Conservation (phyloP, 192 early-diverging fungal genomes). For the Obelidium mucronatum region DNA sequence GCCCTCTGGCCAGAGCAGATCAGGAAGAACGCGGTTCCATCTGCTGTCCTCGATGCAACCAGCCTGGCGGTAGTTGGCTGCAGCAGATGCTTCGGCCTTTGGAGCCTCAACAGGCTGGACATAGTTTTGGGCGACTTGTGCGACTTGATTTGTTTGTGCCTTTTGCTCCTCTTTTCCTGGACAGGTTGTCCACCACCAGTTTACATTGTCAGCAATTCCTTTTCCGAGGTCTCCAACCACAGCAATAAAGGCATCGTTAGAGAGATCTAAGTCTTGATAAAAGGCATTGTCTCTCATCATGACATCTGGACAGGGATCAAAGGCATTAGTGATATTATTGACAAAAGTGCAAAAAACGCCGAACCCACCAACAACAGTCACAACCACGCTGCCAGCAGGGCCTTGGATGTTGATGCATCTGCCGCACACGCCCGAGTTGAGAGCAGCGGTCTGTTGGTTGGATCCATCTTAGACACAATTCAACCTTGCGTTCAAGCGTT, state of each 20-base stretch:
- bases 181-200: not conserved
- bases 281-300: not conserved
- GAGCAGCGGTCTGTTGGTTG: not conserved
- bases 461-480: not conserved
- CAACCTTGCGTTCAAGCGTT: not conserved
- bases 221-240: not conserved
- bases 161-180: not conserved
- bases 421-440: not conserved
- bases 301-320: too few relatives aligned
- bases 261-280: not conserved
- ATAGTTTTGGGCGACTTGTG: not conserved
- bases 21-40: too few relatives aligned
- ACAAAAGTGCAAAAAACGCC: too few relatives aligned
- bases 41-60: not conserved
- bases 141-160: not conserved
- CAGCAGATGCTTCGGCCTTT: not conserved
- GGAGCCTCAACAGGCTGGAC: not conserved
- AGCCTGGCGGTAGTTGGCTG: not conserved
- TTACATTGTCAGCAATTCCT: not conserved
- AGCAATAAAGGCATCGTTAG: not conserved
- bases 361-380: not conserved
- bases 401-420: not conserved
- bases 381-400: not conserved
- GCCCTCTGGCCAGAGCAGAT: too few relatives aligned
- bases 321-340: too few relatives aligned